A percentile compares a stretch with the other conserved stretches of the same genome.
Conservation (phyloP, 805 yeast genomes). For the Candida silvicultrix region DNA sequence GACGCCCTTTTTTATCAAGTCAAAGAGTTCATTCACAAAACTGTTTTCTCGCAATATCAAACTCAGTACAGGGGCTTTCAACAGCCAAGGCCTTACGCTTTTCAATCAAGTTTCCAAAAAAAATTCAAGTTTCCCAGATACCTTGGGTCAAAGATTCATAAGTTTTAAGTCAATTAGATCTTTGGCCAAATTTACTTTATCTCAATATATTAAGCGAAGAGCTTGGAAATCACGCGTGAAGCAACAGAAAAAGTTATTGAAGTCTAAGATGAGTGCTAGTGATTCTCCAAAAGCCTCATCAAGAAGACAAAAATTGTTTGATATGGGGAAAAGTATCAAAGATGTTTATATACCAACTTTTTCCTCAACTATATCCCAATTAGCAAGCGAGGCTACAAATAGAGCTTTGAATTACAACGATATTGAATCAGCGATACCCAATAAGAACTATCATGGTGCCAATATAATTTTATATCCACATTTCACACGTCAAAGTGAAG, state of each 20-base stretch:
- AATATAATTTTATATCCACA: slow-evolving; percentile 55
- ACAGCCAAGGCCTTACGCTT: too few species aligned
- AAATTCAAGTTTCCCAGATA: too few species aligned
- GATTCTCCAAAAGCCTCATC: slow-evolving; percentile 5
- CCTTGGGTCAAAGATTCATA: not conserved
- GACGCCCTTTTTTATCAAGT: too few species aligned
- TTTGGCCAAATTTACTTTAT: not conserved
- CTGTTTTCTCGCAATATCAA: too few species aligned
- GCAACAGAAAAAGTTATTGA: not conserved
- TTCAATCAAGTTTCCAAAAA: too few species aligned
- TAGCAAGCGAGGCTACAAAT: slow-evolving; percentile 38
- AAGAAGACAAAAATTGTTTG: slow-evolving; percentile 40
- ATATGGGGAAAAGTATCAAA: slow-evolving; percentile 47
- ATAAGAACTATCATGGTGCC: slow-evolving; percentile 42
- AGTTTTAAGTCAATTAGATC: not conserved
- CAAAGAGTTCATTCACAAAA: too few species aligned
- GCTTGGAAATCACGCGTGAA: not conserved
- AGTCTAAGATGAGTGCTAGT: not conserved
- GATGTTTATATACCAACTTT: slow-evolving; percentile 51
- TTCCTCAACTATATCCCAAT: slow-evolving; percentile 40
- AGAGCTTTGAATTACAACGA: slow-evolving; percentile 15
- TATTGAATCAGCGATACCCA: slow-evolving; percentile 1
- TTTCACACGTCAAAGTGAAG: slow-evolving; percentile 33
- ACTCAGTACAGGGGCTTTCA: too few species aligned
- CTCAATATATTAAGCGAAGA: not conserved